These are phyloP conservation scores for Kwoniella europaea DNA, from an alignment of 768 basidiomycete species.

Conservation along the genomic window DNA sequence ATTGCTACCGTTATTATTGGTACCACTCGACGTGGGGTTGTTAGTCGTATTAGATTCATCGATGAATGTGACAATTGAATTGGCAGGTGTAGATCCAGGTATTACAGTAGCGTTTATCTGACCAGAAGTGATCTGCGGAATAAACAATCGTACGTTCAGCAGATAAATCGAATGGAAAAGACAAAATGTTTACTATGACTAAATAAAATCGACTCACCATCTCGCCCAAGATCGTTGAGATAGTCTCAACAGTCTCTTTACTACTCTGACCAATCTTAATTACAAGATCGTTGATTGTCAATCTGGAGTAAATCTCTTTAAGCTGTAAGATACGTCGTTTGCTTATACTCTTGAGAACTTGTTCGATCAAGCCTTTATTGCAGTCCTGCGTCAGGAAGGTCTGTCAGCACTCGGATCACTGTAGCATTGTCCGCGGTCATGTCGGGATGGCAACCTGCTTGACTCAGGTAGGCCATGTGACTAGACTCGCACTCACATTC, in stretches of 20 bases:
- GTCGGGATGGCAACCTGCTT: too few species aligned
- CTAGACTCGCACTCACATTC: conserved; percentile 24
- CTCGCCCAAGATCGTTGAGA: conserved; percentile 21
- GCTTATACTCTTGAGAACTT: conserved; percentile 40
- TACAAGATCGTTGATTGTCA: conserved; percentile 37
- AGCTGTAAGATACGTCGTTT: conserved; percentile 36
- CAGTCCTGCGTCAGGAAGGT: conserved; percentile 33
- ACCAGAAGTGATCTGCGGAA: conserved; percentile 20
- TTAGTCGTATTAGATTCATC: conserved; percentile 11
- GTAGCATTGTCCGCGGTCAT: too few species aligned
- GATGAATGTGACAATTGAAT: conserved; percentile 39
- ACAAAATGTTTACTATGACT: neutral
- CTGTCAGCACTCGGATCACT: too few species aligned
- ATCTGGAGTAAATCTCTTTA: conserved; percentile 37
- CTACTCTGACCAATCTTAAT: conserved; percentile 22
- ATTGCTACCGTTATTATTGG: too few species aligned
- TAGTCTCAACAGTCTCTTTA: conserved; percentile 18
- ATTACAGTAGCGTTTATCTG: conserved; percentile 20
- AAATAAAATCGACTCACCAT: conserved; percentile 28
- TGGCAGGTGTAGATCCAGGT: conserved; percentile 8
- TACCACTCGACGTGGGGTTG: neutral
- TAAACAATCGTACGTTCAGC: neutral
- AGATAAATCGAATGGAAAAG: neutral
- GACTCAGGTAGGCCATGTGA: too few species aligned
- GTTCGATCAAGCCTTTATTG: conserved; percentile 44